Conservation (phyloP, 441 rosid genomes). For the Eruca vesicaria region DNA sequence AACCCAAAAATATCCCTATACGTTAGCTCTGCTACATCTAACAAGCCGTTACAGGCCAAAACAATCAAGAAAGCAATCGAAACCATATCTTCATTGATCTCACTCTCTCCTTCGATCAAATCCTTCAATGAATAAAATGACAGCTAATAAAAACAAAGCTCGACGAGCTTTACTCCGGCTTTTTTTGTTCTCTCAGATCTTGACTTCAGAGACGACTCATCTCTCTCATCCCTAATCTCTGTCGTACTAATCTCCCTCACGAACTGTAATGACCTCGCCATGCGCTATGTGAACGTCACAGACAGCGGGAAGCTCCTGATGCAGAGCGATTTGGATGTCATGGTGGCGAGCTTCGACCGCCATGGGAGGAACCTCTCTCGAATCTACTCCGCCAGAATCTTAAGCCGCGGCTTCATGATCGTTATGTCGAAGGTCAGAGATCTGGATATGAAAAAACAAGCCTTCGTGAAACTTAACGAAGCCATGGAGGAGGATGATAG, state of each 20-base stretch:
- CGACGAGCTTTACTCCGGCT: constrained; percentile 61
- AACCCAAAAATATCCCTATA: too few species aligned
- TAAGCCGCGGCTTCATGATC: constrained; percentile 61
- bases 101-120: constrained; percentile 65
- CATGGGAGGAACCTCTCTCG: constrained; percentile 56
- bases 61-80: constrained; percentile 46
- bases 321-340: constrained; percentile 89
- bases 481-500: constrained; percentile 56
- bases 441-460: constrained; percentile 73
- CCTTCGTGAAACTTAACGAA: constrained; percentile 53
- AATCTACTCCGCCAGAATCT: constrained; percentile 62
- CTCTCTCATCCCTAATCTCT: constrained; percentile 46
- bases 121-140: constrained; percentile 78
- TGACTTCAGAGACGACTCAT: constrained; percentile 48
- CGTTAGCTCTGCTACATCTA: too few species aligned
- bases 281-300: constrained; percentile 68
- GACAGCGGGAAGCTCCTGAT: constrained; percentile 92
- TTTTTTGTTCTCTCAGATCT: constrained; percentile 55
- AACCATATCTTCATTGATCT: constrained; percentile 63
- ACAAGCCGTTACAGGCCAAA: too few species aligned
- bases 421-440: constrained; percentile 86
- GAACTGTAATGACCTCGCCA: constrained; percentile 65
- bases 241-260: constrained; percentile 45
- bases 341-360: constrained; percentile 54
- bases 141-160: constrained; percentile 72